Percentiles rank a stretch among this genome's conserved stretches.
Evolutionary conservation across 176 grass and related monocot species (phyloP).

Genomic region (Cymbopogon citratus): DNA sequence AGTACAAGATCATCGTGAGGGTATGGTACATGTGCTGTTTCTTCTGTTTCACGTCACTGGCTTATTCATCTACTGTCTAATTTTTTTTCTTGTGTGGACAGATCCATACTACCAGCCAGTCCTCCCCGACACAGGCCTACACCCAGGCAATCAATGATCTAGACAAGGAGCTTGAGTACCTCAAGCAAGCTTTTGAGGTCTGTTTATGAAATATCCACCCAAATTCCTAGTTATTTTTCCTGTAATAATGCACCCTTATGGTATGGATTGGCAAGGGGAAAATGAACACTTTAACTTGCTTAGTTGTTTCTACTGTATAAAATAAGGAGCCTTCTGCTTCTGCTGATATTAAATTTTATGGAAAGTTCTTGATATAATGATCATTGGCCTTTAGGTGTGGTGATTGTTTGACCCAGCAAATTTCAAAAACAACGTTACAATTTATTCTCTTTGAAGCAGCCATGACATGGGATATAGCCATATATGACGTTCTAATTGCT

Average conservation of each 20-base stretch:
- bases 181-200: conserved; percentile 50
- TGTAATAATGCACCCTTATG: neutral
- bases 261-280: neutral
- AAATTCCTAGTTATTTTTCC: neutral
- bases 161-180: conserved; percentile 40
- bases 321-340: neutral
- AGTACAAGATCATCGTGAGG: conserved; percentile 52
- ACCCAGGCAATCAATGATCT: conserved; percentile 44
- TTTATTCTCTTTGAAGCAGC: neutral
- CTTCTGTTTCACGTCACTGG: neutral
- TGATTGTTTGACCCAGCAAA: neutral
- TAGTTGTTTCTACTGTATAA: neutral
- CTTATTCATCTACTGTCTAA: neutral
- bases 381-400: neutral
- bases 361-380: neutral
- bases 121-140: conserved; percentile 46
- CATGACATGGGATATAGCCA: neutral
- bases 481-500: neutral
- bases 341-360: neutral
- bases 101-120: conserved; percentile 54
- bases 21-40: neutral
- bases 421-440: neutral
- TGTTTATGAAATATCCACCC: neutral
- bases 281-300: neutral
- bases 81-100: neutral